These are phyloP conservation scores for Emergomyces orientalis DNA, from an alignment of 2,329 filamentous ascomycete species.

Conservation along the genomic window DNA sequence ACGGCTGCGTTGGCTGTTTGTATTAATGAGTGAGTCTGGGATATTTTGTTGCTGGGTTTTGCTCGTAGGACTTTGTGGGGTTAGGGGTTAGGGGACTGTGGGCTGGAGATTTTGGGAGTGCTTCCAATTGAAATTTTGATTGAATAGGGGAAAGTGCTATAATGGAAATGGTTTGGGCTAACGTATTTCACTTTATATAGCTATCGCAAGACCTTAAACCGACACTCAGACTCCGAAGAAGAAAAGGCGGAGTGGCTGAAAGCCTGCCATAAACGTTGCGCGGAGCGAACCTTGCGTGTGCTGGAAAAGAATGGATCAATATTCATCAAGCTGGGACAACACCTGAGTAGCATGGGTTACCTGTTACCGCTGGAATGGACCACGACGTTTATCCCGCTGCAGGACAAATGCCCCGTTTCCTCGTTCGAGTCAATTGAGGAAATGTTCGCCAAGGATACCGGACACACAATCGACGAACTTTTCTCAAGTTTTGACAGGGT, in stretches of 20 bases:
- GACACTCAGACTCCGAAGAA: constrained; percentile 48
- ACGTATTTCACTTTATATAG: constrained; percentile 38
- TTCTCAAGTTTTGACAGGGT: constrained; percentile 74
- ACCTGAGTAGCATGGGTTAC: constrained; percentile 93
- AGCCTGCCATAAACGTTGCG: constrained; percentile 86
- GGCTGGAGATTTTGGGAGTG: background rate
- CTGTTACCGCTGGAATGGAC: constrained; percentile 88
- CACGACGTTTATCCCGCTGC: constrained; percentile 86
- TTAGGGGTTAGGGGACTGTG: constrained; percentile 5
- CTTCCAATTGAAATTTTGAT: background rate
- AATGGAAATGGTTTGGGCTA: background rate
- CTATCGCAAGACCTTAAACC: constrained; percentile 77
- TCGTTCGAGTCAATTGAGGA: constrained; percentile 75
- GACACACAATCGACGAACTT: constrained; percentile 64
- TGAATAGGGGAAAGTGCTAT: background rate
- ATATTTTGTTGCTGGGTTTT: background rate
- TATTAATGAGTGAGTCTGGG: constrained; percentile 68
- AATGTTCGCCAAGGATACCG: constrained; percentile 81
- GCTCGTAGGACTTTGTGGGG: constrained; percentile 10
- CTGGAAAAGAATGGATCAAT: constrained; percentile 96
- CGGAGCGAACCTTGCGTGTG: constrained; percentile 72
- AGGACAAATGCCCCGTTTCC: constrained; percentile 91
- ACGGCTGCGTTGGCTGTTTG: constrained; percentile 63
- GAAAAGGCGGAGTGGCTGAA: constrained; percentile 61
- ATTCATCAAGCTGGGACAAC: constrained; percentile 95